These are phyloP conservation scores for Balakata baccata DNA, from an alignment of 345 rosid genomes.

Conservation along the genomic window DNA sequence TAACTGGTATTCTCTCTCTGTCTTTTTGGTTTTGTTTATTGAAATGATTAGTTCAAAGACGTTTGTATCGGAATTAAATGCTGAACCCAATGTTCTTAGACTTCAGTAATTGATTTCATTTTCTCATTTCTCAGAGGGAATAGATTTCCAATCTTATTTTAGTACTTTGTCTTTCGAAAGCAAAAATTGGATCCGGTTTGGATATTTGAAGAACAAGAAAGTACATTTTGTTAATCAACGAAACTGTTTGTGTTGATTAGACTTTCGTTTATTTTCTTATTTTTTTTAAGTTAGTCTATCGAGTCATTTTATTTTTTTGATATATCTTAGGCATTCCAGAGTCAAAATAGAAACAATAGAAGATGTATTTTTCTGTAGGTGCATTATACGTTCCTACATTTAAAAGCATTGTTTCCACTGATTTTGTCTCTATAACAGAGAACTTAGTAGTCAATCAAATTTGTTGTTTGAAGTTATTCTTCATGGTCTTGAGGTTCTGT, in stretches of 20 bases:
- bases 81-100: not conserved
- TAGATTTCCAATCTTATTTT: not conserved
- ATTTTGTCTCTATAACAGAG: not conserved
- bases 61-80: not conserved
- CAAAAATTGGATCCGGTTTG: not conserved
- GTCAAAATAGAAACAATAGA: too few species aligned
- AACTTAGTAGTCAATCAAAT: not conserved
- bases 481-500: not conserved
- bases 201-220: not conserved
- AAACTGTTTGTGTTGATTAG: not conserved
- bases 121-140: not conserved
- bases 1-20: conserved; percentile 34
- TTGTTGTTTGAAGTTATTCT: not conserved
- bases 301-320: not conserved
- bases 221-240: not conserved
- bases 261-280: not conserved
- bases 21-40: not conserved
- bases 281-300: not conserved
- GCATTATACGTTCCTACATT: not conserved
- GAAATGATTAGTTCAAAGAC: not conserved
- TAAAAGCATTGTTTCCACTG: not conserved
- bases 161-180: not conserved
- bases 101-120: not conserved
- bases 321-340: too few species aligned
- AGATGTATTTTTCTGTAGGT: too few species aligned